A percentile compares a stretch with the other conserved stretches of the same genome.
Evolutionary conservation across 192 early-diverging fungal species (phyloP).

Genomic region (Jimgerdemannia flammicorona): DNA sequence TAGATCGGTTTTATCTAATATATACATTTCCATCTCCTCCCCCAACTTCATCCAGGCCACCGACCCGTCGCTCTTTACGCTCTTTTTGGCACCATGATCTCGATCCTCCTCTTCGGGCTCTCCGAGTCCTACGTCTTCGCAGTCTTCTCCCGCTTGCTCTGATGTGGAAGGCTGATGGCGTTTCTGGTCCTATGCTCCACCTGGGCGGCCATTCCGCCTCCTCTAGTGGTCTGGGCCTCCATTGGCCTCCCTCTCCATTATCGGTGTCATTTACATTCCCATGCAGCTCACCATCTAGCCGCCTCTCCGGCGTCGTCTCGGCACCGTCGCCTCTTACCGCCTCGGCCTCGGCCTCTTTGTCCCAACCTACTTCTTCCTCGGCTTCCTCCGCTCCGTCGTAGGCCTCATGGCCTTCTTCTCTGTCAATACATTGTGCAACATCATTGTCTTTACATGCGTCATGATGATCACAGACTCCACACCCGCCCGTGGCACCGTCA

Average conservation of each 20-base stretch:
- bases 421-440: constrained; percentile 18
- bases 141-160: constrained; percentile 45
- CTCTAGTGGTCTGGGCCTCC: constrained; percentile 49
- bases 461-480: constrained; percentile 49
- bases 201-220: constrained; percentile 24
- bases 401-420: constrained; percentile 2
- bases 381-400: constrained; percentile 6
- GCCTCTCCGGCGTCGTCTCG: constrained; percentile 34
- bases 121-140: constrained; percentile 45
- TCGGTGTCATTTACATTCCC: constrained; percentile 36
- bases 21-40: constrained; percentile 12
- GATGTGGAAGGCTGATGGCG: constrained; percentile 13
- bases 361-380: constrained; percentile 8
- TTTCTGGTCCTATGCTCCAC: constrained; percentile 48
- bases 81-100: constrained; percentile 59
- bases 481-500: constrained; percentile 32
- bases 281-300: constrained; percentile 48
- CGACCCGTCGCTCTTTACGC: constrained; percentile 68
- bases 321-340: constrained; percentile 39
- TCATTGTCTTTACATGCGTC: constrained; percentile 34
- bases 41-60: constrained; percentile 38
- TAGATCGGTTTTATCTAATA: no score
- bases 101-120: constrained; percentile 62
- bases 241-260: constrained; percentile 47
- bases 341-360: constrained; percentile 12